These are phyloP conservation scores for Falciphora oryzae DNA, from an alignment of 2,329 filamentous ascomycete species.

Conservation along the genomic window DNA sequence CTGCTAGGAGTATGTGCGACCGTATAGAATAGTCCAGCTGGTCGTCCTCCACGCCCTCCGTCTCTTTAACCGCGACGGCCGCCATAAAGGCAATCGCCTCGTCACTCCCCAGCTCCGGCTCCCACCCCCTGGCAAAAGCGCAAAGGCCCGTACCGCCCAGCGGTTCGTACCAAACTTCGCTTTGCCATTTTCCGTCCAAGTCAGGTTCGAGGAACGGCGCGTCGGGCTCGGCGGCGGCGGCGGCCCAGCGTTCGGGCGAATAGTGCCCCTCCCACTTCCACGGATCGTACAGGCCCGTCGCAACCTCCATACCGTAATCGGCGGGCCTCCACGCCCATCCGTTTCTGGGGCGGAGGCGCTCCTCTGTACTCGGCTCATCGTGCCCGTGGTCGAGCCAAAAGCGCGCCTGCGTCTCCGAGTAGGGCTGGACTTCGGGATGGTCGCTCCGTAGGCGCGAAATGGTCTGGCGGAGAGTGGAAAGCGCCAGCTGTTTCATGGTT, in stretches of 20 bases:
- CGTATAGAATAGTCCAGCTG: constrained; percentile 2
- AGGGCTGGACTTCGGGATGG: constrained; percentile 1
- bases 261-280: constrained; percentile 2
- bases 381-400: constrained; percentile 1
- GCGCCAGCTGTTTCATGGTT: constrained; percentile 1
- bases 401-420: constrained; percentile 1
- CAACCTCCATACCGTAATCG: neutral
- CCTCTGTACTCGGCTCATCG: neutral
- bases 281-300: constrained; percentile 2
- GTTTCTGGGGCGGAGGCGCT: neutral
- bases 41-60: neutral
- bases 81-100: neutral
- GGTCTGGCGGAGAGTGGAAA: too few species aligned
- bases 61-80: constrained; percentile 1
- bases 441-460: constrained; percentile 1
- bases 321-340: neutral
- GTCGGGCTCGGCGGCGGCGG: neutral
- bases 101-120: neutral
- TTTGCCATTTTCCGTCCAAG: neutral
- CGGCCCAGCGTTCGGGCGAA: constrained; percentile 2
- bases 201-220: neutral
- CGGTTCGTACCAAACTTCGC: constrained; percentile 1
- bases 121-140: constrained; percentile 1
- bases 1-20: neutral
- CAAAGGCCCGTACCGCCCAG: too few species aligned